Conservation (phyloP, 75 land plant species). For the Pinus taeda region DNA sequence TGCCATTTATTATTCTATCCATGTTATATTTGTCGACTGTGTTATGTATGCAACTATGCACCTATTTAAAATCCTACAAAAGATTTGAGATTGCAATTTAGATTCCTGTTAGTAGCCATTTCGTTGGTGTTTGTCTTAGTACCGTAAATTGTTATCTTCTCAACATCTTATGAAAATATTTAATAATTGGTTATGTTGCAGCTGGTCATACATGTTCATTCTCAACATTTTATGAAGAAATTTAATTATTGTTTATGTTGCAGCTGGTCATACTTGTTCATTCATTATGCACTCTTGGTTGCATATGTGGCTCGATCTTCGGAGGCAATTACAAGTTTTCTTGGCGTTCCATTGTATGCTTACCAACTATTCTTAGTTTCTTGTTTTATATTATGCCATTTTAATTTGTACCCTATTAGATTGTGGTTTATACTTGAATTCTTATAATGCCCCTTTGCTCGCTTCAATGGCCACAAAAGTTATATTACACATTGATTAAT, state of each 20-base stretch:
- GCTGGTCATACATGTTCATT: conserved; percentile 91
- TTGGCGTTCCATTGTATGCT: conserved; percentile 75
- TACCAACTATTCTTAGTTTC: background rate
- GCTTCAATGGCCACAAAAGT: background rate
- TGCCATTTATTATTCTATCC: too few relatives aligned
- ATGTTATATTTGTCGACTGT: too few relatives aligned
- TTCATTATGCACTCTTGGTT: conserved; percentile 96
- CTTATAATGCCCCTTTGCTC: background rate
- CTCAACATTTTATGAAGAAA: conserved; percentile 12
- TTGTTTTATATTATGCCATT: background rate
- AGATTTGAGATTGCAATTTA: background rate
- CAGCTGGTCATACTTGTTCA: conserved; percentile 95
- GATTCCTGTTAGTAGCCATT: background rate
- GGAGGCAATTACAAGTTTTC: conserved; percentile 70
- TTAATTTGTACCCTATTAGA: background rate
- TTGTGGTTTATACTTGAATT: background rate
- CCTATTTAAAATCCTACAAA: background rate
- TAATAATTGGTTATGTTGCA: conserved; percentile 37
- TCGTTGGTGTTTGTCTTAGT: background rate
- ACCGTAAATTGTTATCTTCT: background rate
- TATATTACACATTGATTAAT: background rate
- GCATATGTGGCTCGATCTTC: conserved; percentile 98
- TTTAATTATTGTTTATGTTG: conserved; percentile 18
- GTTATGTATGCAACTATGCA: too few relatives aligned
- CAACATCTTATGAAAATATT: background rate